Evolutionary conservation across 2,329 filamentous ascomycete genomes (phyloP).

Genomic region (Aspergillus ibericus): DNA sequence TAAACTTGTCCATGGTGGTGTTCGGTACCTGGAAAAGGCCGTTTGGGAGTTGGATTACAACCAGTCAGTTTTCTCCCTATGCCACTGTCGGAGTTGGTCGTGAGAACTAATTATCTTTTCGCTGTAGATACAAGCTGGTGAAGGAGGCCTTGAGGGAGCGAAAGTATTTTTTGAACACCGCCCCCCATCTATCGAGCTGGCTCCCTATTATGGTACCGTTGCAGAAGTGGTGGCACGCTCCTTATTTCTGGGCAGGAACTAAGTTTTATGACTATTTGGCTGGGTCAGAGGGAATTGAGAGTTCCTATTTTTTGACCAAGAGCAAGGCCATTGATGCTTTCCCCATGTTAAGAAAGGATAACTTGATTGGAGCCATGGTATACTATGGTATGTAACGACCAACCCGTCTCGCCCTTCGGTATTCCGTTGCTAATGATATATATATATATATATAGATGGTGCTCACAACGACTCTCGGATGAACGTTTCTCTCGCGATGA

Average conservation of each 20-base stretch:
- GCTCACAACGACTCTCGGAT: conserved; percentile 90
- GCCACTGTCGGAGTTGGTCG: neutral
- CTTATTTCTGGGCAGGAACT: conserved; percentile 69
- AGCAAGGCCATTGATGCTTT: conserved; percentile 85
- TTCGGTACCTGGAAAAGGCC: conserved; percentile 82
- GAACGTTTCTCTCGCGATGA: conserved; percentile 87
- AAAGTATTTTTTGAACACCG: conserved; percentile 79
- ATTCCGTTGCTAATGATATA: conserved; percentile 14
- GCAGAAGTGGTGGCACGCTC: conserved; percentile 80
- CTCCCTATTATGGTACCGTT: conserved; percentile 81
- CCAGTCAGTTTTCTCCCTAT: conserved; percentile 55
- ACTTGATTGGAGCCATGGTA: conserved; percentile 76
- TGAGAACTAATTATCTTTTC: neutral
- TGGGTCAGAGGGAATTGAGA: conserved; percentile 83
- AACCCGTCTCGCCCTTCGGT: neutral
- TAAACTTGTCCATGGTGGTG: conserved; percentile 81
- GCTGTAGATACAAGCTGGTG: conserved; percentile 63
- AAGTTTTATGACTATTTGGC: conserved; percentile 85
- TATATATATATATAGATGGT: conserved; percentile 57
- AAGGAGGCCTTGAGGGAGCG: conserved; percentile 79
- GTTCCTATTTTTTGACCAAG: conserved; percentile 82
- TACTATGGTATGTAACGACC: conserved; percentile 65
- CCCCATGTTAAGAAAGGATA: conserved; percentile 80
- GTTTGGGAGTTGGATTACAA: conserved; percentile 83
- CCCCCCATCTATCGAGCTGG: conserved; percentile 77